Base-by-base conservation (phyloP, 2,329 filamentous ascomycete species). In the Penicillium fuscoglaucum region DNA sequence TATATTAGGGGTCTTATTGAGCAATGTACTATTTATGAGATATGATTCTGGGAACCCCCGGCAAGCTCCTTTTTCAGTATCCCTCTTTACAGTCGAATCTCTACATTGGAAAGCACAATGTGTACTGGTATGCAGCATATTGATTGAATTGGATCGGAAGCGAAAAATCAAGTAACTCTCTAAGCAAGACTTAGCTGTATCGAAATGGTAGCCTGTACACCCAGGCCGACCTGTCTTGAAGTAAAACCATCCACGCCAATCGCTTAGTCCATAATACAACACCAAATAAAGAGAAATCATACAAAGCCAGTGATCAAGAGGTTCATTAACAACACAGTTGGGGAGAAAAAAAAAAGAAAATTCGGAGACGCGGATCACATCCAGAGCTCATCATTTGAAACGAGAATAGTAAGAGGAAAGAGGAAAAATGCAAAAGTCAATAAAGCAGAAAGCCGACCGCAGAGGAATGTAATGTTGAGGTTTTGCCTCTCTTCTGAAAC, bases 231-330 rank as follows among this genome's bases (percentile, higher is more conserved):
- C 57, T 54, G 45, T 68, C 61, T 64, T 64, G 26, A 48, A 56
- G 62, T 39, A 62, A 62, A 64, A 58, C 59, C 67, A 61, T 61
- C 59, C 61, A 60, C 65, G 68, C 68, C 69, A 52, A 60, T 68
- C 63, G 62, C 65, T 62, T 58, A 61, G 35, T 46, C 50, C 58
- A 54, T 58, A 65, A 60, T 53, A 55, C 41, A 64, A 62, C 62
- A 62, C 62, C 59, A 52, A 57, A 52, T 51, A 41, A 53, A 45
- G 51, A 50, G 56, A 57, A 57, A 55, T 47, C 55, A 61, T 58
- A 63, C 61, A 56, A 61, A 59, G 45, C 52, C 61, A 52, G 44
- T 37, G 41, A 52, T 26, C 58, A 63, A 58, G 19, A 58, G 49
- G 35, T 54, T 52, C 59, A 65, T 64, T 64, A 66, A 61, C 37